Evolutionary conservation across 2,329 filamentous ascomycete species (phyloP).

Genomic region (Cladosporium phlei): DNA sequence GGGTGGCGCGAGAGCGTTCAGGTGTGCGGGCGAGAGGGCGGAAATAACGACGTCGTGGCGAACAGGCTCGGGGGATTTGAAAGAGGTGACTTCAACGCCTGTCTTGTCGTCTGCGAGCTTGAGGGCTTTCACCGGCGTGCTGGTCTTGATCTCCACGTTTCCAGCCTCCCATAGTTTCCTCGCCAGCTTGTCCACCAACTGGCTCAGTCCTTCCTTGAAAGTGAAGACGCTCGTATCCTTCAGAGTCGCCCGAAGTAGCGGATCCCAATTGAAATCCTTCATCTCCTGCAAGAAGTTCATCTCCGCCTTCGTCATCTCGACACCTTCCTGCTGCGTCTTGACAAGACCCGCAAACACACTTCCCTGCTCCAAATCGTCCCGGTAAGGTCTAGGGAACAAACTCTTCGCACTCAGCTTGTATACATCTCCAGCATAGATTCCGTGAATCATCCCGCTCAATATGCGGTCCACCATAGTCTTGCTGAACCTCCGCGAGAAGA

Average conservation of each 20-base stretch:
- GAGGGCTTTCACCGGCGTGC: slow-evolving; percentile 45
- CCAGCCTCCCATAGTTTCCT: slow-evolving; percentile 33
- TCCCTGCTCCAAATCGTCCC: slow-evolving; percentile 46
- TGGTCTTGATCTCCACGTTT: slow-evolving; percentile 38
- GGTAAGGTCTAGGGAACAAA: slow-evolving; percentile 49
- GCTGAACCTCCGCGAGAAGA: slow-evolving; percentile 53
- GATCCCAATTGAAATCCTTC: slow-evolving; percentile 32
- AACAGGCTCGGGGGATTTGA: slow-evolving; percentile 16
- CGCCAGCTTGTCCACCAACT: slow-evolving; percentile 36
- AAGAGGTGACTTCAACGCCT: slow-evolving; percentile 31
- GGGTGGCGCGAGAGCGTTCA: slow-evolving; percentile 23
- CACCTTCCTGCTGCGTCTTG: slow-evolving; percentile 27
- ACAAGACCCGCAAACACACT: slow-evolving; percentile 34
- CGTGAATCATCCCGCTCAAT: slow-evolving; percentile 71
- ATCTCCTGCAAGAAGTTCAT: slow-evolving; percentile 28
- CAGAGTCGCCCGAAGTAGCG: slow-evolving; percentile 30
- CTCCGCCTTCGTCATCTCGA: slow-evolving; percentile 34
- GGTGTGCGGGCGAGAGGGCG: slow-evolving; percentile 48
- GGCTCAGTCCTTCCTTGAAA: slow-evolving; percentile 41
- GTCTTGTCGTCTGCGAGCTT: slow-evolving; percentile 22
- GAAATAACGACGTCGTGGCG: slow-evolving; percentile 57
- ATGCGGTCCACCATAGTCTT: slow-evolving; percentile 63
- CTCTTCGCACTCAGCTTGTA: slow-evolving; percentile 70
- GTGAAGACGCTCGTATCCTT: slow-evolving; percentile 37
- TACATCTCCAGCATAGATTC: slow-evolving; percentile 88